Evolutionary conservation across 129 eudicot species (phyloP).

Genomic region (Flaveria ramosissima): DNA sequence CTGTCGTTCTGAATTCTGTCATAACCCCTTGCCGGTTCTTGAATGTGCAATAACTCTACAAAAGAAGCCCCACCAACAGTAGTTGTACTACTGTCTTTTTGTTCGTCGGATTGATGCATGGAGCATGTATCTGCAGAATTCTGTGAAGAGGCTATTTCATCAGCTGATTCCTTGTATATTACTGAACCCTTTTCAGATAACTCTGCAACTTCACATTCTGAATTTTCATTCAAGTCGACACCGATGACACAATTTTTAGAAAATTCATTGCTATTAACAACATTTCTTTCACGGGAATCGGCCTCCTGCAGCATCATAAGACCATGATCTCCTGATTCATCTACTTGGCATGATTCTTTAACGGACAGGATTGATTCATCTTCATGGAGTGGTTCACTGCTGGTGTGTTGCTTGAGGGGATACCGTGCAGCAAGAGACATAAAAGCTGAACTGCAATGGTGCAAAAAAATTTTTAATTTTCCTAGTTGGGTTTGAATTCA

Average conservation of each 20-base stretch:
- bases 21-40: constrained; percentile 42
- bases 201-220: constrained; percentile 39
- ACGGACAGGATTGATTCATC: constrained; percentile 36
- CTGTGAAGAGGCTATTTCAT: constrained; percentile 66
- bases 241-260: constrained; percentile 31
- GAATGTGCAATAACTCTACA: constrained; percentile 57
- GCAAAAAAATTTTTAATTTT: background rate
- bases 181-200: constrained; percentile 24
- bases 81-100: constrained; percentile 26
- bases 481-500: background rate
- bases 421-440: constrained; percentile 87
- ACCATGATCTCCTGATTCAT: constrained; percentile 42
- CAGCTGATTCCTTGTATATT: constrained; percentile 37
- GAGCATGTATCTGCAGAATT: constrained; percentile 53
- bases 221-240: constrained; percentile 37
- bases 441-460: constrained; percentile 84
- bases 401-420: constrained; percentile 54
- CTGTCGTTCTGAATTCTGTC: constrained; percentile 36
- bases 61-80: constrained; percentile 45
- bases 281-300: constrained; percentile 42
- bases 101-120: constrained; percentile 38
- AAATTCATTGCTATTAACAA: constrained; percentile 44
- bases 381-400: constrained; percentile 35
- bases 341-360: constrained; percentile 47
- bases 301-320: constrained; percentile 34